A percentile compares a stretch with the other conserved stretches of the same genome.
Evolutionary conservation across 805 yeast genomes (phyloP).

Genomic region (Saturnispora zaruensis): DNA sequence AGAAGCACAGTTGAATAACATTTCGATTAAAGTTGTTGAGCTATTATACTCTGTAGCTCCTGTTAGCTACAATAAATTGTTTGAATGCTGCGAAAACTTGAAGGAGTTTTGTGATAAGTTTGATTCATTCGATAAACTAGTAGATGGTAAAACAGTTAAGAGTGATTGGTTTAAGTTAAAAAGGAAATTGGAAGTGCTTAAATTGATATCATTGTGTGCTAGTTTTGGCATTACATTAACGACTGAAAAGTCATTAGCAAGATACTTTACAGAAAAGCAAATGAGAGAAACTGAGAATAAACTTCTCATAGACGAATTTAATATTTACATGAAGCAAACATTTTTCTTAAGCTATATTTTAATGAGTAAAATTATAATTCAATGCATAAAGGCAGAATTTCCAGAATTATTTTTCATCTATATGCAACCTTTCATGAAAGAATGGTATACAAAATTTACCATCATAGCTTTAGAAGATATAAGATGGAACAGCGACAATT

Average conservation of each 20-base stretch:
- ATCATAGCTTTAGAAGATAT: neutral
- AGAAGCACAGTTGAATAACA: neutral
- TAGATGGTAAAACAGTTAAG: neutral
- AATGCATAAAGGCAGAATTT: neutral
- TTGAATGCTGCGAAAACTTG: neutral
- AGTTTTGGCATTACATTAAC: neutral
- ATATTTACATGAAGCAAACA: constrained; percentile 2
- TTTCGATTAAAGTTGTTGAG: constrained; percentile 1
- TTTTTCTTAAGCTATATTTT: constrained; percentile 1
- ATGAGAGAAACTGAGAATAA: neutral
- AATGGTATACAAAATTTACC: neutral
- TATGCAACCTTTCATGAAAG: neutral
- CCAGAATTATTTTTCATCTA: neutral
- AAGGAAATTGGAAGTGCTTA: constrained; percentile 8
- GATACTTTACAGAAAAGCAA: neutral
- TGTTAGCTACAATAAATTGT: neutral
- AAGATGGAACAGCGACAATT: neutral
- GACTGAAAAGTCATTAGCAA: neutral
- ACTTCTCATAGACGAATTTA: neutral
- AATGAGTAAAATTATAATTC: neutral
- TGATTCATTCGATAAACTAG: neutral
- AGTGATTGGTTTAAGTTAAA: constrained; percentile 5
- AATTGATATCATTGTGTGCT: neutral
- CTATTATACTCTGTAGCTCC: neutral
- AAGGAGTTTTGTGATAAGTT: neutral